These are phyloP conservation scores for Dothideomycetidae sp. DNA, from an alignment of 2,329 filamentous ascomycete genomes.

Conservation along the genomic window DNA sequence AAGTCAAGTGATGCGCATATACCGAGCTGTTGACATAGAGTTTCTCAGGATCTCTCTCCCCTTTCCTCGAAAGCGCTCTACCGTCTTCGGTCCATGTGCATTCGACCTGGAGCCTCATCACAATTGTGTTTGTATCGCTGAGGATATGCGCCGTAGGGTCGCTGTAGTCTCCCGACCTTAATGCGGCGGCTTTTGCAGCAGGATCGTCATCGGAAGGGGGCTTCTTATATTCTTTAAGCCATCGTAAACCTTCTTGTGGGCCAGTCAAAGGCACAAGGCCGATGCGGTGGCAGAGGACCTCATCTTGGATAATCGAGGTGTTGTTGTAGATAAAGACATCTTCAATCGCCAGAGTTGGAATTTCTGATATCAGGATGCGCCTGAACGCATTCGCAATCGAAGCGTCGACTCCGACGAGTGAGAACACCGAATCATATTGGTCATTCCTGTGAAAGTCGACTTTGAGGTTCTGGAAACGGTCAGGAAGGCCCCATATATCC, in stretches of 20 bases:
- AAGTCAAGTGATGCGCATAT: constrained; percentile 46
- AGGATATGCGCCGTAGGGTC: constrained; percentile 31
- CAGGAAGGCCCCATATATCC: not conserved
- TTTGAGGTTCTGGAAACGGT: constrained; percentile 43
- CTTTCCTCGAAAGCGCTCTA: constrained; percentile 41
- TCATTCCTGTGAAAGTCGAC: constrained; percentile 78
- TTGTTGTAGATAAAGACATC: constrained; percentile 89
- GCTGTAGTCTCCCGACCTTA: constrained; percentile 30
- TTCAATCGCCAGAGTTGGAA: constrained; percentile 89
- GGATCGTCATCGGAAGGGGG: constrained; percentile 45
- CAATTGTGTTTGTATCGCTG: constrained; percentile 75
- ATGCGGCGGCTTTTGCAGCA: constrained; percentile 24
- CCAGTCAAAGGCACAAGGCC: constrained; percentile 84
- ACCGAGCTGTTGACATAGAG: constrained; percentile 71
- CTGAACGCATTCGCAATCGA: constrained; percentile 94
- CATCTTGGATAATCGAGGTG: constrained; percentile 94
- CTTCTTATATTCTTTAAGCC: constrained; percentile 70
- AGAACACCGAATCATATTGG: constrained; percentile 67
- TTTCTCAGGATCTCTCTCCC: constrained; percentile 67
- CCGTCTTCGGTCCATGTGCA: constrained; percentile 64
- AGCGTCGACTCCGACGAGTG: constrained; percentile 80
- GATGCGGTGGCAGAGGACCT: constrained; percentile 80
- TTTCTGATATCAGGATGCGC: constrained; percentile 86
- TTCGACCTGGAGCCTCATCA: constrained; percentile 59
- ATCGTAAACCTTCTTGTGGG: constrained; percentile 60